Conservation (phyloP, 2,329 filamentous ascomycete species). For the Monosporascus sp. region DNA sequence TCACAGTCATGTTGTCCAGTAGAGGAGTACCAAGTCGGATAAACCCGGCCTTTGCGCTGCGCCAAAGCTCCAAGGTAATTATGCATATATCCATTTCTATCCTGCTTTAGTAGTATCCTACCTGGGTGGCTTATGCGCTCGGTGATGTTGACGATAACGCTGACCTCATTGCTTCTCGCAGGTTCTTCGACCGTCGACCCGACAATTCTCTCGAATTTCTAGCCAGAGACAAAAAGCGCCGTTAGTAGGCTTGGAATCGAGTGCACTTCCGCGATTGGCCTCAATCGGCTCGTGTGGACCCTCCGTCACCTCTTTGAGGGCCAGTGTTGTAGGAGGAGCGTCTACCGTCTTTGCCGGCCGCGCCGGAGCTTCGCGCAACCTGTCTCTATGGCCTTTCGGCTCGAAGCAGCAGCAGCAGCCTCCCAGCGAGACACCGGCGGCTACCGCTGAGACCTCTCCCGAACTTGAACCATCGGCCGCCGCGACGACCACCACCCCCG, state of each 20-base stretch:
- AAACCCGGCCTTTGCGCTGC: slow-evolving; percentile 36
- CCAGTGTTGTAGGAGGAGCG: slow-evolving; percentile 7
- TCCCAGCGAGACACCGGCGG: slow-evolving; percentile 10
- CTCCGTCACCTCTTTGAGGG: neutral
- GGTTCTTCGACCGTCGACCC: slow-evolving; percentile 1
- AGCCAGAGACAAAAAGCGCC: neutral
- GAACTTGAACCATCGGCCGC: slow-evolving; percentile 8
- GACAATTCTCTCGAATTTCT: slow-evolving; percentile 17
- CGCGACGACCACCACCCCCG: neutral
- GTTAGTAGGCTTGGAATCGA: neutral
- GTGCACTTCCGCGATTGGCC: slow-evolving; percentile 12
- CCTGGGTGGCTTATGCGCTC: neutral
- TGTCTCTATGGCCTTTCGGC: slow-evolving; percentile 28
- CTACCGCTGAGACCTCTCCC: neutral
- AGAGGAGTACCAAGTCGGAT: slow-evolving; percentile 43
- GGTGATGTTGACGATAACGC: neutral
- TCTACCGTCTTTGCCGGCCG: slow-evolving; percentile 23
- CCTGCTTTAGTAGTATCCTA: too few relatives aligned
- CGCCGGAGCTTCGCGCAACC: slow-evolving; percentile 23
- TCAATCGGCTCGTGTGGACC: slow-evolving; percentile 6
- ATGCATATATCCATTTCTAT: slow-evolving; percentile 1
- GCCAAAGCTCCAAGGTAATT: slow-evolving; percentile 18
- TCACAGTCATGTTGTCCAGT: slow-evolving; percentile 46
- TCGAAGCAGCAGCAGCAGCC: slow-evolving; percentile 16
- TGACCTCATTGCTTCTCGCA: neutral